Conservation (phyloP, 2,329 filamentous ascomycete species). For the Hypoxylon sp. region DNA sequence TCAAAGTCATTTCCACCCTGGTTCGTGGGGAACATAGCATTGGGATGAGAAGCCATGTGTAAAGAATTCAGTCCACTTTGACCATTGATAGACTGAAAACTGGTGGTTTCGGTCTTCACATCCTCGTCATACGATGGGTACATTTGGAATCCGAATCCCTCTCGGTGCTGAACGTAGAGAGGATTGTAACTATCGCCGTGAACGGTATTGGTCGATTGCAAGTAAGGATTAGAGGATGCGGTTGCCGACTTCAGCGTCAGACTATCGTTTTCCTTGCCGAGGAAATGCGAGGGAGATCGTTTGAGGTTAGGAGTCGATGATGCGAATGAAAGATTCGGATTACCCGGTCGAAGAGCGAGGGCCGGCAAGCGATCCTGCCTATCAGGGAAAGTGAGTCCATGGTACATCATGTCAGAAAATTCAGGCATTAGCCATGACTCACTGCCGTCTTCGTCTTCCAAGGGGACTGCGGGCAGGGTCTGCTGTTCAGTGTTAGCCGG, state of each 20-base stretch:
- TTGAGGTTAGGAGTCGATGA: slow-evolving; percentile 52
- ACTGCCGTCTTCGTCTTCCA: slow-evolving; percentile 46
- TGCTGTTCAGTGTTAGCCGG: slow-evolving; percentile 46
- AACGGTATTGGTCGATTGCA: slow-evolving; percentile 49
- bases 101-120: slow-evolving; percentile 39
- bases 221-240: slow-evolving; percentile 50
- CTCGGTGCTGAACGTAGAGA: slow-evolving; percentile 53
- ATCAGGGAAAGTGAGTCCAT: slow-evolving; percentile 52
- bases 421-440: slow-evolving; percentile 43
- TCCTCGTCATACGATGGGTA: slow-evolving; percentile 52
- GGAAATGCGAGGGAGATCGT: slow-evolving; percentile 46
- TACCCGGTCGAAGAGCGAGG: slow-evolving; percentile 56
- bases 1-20: slow-evolving; percentile 44
- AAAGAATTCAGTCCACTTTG: slow-evolving; percentile 45
- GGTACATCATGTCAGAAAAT: slow-evolving; percentile 14
- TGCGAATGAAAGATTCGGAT: slow-evolving; percentile 56
- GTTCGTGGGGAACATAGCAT: slow-evolving; percentile 39
- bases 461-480: slow-evolving; percentile 36
- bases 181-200: slow-evolving; percentile 53
- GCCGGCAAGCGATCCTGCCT: slow-evolving; percentile 56
- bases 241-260: slow-evolving; percentile 46
- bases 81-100: slow-evolving; percentile 52
- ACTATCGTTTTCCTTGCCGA: slow-evolving; percentile 55
- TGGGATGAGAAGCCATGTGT: slow-evolving; percentile 44
- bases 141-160: slow-evolving; percentile 50